These are phyloP conservation scores for Monilinia polystroma DNA, from an alignment of 2,329 filamentous ascomycete species.

Conservation along the genomic window DNA sequence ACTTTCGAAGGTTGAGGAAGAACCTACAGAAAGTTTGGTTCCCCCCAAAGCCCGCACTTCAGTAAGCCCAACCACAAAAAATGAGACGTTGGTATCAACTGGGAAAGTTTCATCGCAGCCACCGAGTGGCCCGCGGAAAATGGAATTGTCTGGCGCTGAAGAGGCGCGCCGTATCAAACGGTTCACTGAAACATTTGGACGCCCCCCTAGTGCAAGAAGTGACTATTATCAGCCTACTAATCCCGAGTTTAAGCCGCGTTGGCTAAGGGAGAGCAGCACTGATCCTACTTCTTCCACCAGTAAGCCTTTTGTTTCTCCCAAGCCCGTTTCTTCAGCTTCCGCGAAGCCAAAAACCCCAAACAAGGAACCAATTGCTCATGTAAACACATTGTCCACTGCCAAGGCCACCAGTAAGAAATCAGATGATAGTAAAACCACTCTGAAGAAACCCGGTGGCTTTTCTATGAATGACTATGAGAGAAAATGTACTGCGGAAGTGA, in stretches of 20 bases:
- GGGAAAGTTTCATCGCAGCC: not conserved
- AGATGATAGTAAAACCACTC: constrained; percentile 25
- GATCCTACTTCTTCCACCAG: constrained; percentile 22
- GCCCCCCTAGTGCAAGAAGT: constrained; percentile 21
- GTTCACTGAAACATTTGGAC: constrained; percentile 26
- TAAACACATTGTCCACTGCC: too few relatives aligned
- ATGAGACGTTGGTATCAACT: not conserved
- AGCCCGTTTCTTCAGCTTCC: not conserved
- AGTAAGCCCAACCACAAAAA: constrained; percentile 6
- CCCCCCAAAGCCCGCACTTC: not conserved
- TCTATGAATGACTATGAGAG: constrained; percentile 1
- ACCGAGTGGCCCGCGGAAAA: not conserved
- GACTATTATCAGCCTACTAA: constrained; percentile 35
- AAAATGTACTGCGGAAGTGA: not conserved
- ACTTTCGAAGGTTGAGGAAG: constrained; percentile 26
- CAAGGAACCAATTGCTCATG: too few relatives aligned
- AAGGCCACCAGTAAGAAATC: constrained; percentile 11
- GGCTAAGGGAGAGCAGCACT: not conserved
- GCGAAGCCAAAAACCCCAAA: too few relatives aligned
- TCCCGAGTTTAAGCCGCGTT: constrained; percentile 14
- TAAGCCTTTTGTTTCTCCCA: not conserved
- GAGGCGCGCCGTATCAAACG: constrained; percentile 19
- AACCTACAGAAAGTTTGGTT: not conserved
- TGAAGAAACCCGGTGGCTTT: not conserved
- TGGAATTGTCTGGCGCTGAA: not conserved